Evolutionary conservation across 2,329 filamentous ascomycete genomes (phyloP), one percentile per base, ranked within the genome.

Genomic region (Harringtonia aguacate): DNA sequence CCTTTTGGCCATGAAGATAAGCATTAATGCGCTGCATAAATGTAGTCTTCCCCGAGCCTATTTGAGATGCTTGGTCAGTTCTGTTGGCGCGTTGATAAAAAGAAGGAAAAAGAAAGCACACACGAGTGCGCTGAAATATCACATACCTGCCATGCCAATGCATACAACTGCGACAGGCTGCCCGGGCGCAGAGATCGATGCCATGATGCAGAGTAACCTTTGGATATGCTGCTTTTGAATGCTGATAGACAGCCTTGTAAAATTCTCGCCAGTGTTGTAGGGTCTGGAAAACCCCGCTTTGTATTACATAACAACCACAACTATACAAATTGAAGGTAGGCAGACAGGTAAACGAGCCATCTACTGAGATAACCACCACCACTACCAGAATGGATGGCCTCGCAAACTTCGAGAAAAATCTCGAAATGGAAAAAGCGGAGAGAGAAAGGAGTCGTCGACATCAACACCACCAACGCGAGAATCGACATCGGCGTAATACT

Each of bases 21-120:
- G 90, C 84, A 62, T 95, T 95, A 57, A 98, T 92, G 57, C 92
- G 81, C 61, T 97, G 90, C 90, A 98, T 97, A 60, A 98, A 98
- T 0, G 94, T 98, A n/a, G 92, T 98, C 71, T 98, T 98, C 57
- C 92, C 92, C 15, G 88, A 94, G 55, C 92, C 83, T 85, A 53
- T 20, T 8, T 17, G 22, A 9, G 5, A 20, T 4, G 48, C 45
- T 13, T 22, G 33, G 21, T 40, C 27, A 34, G n/a, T 10, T 27
- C 10, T n/a, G n/a, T n/a, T n/a, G n/a, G n/a, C n/a, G n/a, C n/a
- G n/a, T n/a, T n/a, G n/a, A n/a, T n/a, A n/a, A n/a, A n/a, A n/a
- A n/a, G n/a, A n/a, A n/a, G n/a, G 31, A 20, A 8, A 38, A 8
- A 12, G 15, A 9, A 22, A 13, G n/a, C 12, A 9, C 41, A 10